Base-by-base conservation (phyloP, 352 stramenopile genomes). In the Phytophthora parvispora region DNA sequence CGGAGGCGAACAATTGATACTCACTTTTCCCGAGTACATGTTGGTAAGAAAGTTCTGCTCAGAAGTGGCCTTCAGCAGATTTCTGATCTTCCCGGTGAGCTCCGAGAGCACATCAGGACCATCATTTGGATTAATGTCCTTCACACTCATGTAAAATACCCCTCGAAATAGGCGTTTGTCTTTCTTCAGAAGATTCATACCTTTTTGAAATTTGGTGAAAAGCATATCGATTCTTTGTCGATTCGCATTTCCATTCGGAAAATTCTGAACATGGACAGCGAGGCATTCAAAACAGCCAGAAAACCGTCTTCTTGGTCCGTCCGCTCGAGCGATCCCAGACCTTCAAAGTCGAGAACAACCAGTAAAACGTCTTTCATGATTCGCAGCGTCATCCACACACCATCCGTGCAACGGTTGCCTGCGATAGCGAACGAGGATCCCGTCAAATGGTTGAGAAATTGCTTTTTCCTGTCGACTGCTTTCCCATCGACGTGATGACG, bases 321-420 rank as follows among this genome's bases (percentile, higher is more conserved):
- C n/a, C 81, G 63, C 52, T 91, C 79, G 62, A 91, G 86, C 9
- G 81, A 91, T 0, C 83, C 81, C 6, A 89, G 48, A 4, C 83
- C 83, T 80, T 90, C 83, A 64, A 91, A 91, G 63, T 90, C 81
- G 12, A 90, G 56, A n/a, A 91, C 74, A 3, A 89, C 67, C 32
- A 91, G 48, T 38, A 91, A 27, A 20, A 86, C 62, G 15, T 73
- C 45, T 13, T 64, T 52, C 20, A 51, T n/a, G 0, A 81, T 42
- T 1, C 75, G 72, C 1, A 85, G 49, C 1, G 69, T 75, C 80
- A 89, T 85, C 78, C 81, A 89, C 2, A 74, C 78, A 0, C 81
- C 81, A 32, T 87, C 78, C 0, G 76, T 87, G 59, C 80, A 86
- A 4, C 78, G 69, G 1, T 63, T 57, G 9, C 78, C 80, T 49